Evolutionary conservation across 352 stramenopile genomes (phyloP), one percentile per base, ranked within the genome.

Genomic region (Globisporangium paddicum): DNA sequence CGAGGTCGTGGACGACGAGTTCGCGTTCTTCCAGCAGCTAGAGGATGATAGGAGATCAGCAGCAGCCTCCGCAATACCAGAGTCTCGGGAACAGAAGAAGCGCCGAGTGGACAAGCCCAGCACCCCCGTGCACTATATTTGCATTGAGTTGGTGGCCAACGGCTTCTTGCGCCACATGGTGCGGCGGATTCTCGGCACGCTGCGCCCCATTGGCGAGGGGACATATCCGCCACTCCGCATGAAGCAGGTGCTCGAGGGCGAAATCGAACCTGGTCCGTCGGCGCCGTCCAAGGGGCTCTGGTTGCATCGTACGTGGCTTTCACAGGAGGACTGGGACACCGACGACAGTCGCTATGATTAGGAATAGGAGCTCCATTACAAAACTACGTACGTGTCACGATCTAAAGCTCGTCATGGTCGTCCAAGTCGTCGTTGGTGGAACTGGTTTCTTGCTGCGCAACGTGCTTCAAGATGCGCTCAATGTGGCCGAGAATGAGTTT

Each of bases 131-230:
- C 72, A 93, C 55, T 91, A 89, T 40, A 72, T 93, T 30, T 95
- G 86, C 63, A 72, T 95, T 23, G 86, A 95, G 68, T 69, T 95
- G 23, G 64, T 90, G 40, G 86, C 83, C 26, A 93, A 87, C 45
- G 86, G 86, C 5, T 95, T 95, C 56, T 62, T 95, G n/a, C 67
- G 86, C 13, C 86, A 95, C 68, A 95, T 95, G 86, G 82, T 95
- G 61, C 82, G 86, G 10, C 82, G 86, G 5, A 95, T 95, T 62
- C 73, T 95, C 13, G 86, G 86, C 44, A 95, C 82, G 7, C 51
- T 89, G 40, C 79, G 86, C 9, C 81, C 74, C 5, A 92, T 95
- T 62, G 83, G 71, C n/a, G 83, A 93, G 72, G 83, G 86, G 10
- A 75, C 72, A 3, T 72, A 79, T 26, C 69, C 77, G 3, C 67